Evolutionary conservation across 2,329 filamentous ascomycete species (phyloP).

Genomic region (Aschersonia sp.): DNA sequence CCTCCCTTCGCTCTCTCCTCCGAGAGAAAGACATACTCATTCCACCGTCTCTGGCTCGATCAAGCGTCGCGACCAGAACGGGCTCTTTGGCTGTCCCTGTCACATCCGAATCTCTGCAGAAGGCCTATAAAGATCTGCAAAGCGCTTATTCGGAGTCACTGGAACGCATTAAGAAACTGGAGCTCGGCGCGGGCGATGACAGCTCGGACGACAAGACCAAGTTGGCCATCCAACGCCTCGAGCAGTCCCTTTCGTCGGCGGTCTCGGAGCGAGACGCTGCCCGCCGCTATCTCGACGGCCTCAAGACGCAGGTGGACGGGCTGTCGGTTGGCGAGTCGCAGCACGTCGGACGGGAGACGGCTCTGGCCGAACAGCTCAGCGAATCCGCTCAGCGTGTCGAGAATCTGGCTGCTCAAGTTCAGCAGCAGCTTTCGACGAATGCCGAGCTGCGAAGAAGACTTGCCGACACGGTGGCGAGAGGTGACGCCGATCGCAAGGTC

Average conservation of each 20-base stretch:
- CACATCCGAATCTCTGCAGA: conserved; percentile 57
- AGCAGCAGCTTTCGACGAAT: conserved; percentile 68
- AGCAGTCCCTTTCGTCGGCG: conserved; percentile 53
- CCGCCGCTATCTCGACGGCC: conserved; percentile 46
- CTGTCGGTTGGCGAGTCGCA: conserved; percentile 41
- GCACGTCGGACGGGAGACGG: conserved; percentile 44
- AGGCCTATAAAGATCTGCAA: conserved; percentile 62
- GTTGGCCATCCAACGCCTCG: conserved; percentile 48
- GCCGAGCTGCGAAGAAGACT: conserved; percentile 61
- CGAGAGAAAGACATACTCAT: conserved; percentile 71
- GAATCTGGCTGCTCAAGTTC: conserved; percentile 63
- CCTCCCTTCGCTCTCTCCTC: conserved; percentile 63
- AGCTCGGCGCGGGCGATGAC: conserved; percentile 26
- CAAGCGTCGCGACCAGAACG: conserved; percentile 17
- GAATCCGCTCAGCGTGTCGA: conserved; percentile 67
- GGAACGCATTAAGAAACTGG: conserved; percentile 50
- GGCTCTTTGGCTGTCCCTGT: conserved; percentile 23
- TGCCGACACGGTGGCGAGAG: conserved; percentile 63
- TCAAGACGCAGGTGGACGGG: conserved; percentile 45
- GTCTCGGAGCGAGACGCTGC: conserved; percentile 62
- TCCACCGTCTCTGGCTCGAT: conserved; percentile 41
- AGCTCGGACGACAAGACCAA: conserved; percentile 42
- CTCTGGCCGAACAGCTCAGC: conserved; percentile 54
- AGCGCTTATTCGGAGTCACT: conserved; percentile 54
- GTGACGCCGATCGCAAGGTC: conserved; percentile 67